Conservation (phyloP, 1,284 basidiomycete genomes). For the Boletus sp. region DNA sequence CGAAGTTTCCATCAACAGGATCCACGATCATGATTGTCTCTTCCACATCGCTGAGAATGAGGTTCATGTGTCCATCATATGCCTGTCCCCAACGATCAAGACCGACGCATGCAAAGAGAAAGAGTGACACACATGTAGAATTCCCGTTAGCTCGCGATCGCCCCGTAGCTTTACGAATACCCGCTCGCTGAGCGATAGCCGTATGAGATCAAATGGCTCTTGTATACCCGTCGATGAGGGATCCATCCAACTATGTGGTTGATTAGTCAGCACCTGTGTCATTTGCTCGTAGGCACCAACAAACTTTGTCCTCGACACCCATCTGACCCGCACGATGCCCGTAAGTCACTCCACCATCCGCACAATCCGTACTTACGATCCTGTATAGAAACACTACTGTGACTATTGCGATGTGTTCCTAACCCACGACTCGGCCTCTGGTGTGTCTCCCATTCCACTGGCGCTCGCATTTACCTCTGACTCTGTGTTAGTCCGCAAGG, state of each 20-base stretch:
- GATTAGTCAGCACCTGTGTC: conserved; percentile 32
- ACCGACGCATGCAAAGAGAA: conserved; percentile 10
- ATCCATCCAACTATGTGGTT: conserved; percentile 50
- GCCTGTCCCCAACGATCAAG: conserved; percentile 54
- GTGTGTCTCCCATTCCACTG: conserved; percentile 36
- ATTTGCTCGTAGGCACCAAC: conserved; percentile 18
- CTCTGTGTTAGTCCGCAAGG: conserved; percentile 77
- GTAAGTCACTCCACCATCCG: conserved; percentile 17
- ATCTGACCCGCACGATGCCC: conserved; percentile 24
- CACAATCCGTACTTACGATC: conserved; percentile 1
- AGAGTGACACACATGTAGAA: conserved; percentile 75
- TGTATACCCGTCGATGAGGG: conserved; percentile 74
- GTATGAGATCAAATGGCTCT: conserved; percentile 97
- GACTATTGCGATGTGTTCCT: conserved; percentile 92
- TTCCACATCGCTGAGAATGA: conserved; percentile 96
- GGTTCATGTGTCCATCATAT: conserved; percentile 99
- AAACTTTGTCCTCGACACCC: conserved; percentile 16
- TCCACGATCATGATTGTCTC: conserved; percentile 95
- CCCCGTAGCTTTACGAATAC: conserved; percentile 96
- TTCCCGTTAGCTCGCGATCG: conserved; percentile 88
- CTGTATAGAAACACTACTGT: conserved; percentile 77
- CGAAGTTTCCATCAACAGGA: conserved; percentile 49
- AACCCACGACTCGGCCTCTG: conserved; percentile 87
- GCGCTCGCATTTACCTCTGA: conserved; percentile 7
- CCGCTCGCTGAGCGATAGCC: conserved; percentile 92